Conservation (phyloP, 2,329 filamentous ascomycete genomes). For the Leptographium flavum region DNA sequence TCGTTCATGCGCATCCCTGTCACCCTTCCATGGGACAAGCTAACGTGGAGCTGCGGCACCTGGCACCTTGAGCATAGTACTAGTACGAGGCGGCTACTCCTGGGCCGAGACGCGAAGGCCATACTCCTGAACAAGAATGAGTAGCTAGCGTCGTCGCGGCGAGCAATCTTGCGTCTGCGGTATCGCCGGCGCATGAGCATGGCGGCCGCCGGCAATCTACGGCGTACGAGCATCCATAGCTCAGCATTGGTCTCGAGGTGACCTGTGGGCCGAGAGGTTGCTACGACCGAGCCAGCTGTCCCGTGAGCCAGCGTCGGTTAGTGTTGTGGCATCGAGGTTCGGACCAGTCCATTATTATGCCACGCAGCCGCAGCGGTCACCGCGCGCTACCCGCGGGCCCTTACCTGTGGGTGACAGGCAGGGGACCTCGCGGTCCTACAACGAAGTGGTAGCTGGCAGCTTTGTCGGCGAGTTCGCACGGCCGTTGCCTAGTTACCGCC, state of each 20-base stretch:
- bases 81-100: background rate
- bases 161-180: background rate
- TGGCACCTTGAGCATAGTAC: constrained; percentile 1
- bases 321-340: background rate
- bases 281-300: too few relatives aligned
- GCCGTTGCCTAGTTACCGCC: too few relatives aligned
- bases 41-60: background rate
- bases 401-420: background rate
- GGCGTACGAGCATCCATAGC: too few relatives aligned
- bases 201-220: constrained; percentile 19
- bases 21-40: constrained; percentile 9
- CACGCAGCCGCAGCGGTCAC: background rate
- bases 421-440: too few relatives aligned
- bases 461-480: too few relatives aligned
- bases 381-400: background rate
- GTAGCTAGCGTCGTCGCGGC: too few relatives aligned
- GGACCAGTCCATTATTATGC: background rate
- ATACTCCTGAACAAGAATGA: too few relatives aligned
- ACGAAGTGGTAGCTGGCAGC: too few relatives aligned
- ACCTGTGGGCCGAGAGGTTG: too few relatives aligned
- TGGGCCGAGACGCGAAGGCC: background rate
- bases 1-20: constrained; percentile 29
- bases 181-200: background rate
- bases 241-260: too few relatives aligned
- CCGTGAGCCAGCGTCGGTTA: too few relatives aligned